Evolutionary conservation across 164 flowering plant genomes (phyloP), one percentile per base, ranked within the genome.

Genomic region (Annona squamosa): DNA sequence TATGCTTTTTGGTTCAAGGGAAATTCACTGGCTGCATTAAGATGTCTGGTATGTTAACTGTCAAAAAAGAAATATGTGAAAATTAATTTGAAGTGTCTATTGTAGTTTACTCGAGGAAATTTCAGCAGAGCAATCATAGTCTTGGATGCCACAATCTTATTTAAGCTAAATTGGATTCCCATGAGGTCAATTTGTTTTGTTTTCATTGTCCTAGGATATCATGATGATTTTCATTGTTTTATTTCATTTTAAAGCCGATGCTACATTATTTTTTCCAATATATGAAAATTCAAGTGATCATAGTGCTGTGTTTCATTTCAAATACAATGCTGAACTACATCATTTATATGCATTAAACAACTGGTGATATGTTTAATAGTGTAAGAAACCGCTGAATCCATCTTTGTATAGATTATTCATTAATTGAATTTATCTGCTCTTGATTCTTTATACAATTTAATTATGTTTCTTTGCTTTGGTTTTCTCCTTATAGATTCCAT

Each of bases 1-100:
- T 95, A 93, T 85, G 97, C 91, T 4, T 86, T 78, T 80, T 95
- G 92, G 97, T 72, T 95, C 48, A 84, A 82, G 81, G 90, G 85
- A 52, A 78, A 76, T 5, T 83, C 70, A 75, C 81, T 81, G 80
- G 77, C 87, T 48, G 83, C 96, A 65, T 75, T 95, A 59, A 86
- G 81, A 57, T 93, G 82, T 79, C 82, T 91, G 93, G 99, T 95
- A 88, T 63, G 86, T 73, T 5, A 70, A 0, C 67, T 16, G 12
- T n/a, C 44, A 67, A 45, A 63, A 7, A 48, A 71, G 73, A 69
- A 56, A 46, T 61, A 43, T 67, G 9, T 3, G 43, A 26, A 26
- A 26, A 26, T 26, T 26, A 26, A n/a, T 69, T 61, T 71, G 56
- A 45, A 44, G 12, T 68, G 1, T 13, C 5, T 4, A 56, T 42